These are phyloP conservation scores for Cornus controversa DNA, from an alignment of 148 eudicot genomes.

Conservation along the genomic window DNA sequence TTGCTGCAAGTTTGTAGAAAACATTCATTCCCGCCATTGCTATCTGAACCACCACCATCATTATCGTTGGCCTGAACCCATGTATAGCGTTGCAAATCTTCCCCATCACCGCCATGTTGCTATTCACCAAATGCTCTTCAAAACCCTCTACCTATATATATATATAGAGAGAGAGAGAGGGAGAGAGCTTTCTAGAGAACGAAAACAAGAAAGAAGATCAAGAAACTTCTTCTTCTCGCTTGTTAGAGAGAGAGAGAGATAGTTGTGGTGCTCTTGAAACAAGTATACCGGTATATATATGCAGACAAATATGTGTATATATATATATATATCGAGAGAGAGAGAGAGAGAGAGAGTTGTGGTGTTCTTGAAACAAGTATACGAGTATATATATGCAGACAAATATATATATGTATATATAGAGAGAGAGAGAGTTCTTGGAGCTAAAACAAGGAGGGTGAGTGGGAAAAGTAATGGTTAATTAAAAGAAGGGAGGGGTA, in stretches of 20 bases:
- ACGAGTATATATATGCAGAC: no score
- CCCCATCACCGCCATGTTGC: slow-evolving; percentile 2
- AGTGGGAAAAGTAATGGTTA: background rate
- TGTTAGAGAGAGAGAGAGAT: background rate
- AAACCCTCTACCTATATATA: background rate
- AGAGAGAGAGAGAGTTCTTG: slow-evolving; percentile 17
- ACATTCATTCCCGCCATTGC: slow-evolving; percentile 29
- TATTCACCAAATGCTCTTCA: background rate
- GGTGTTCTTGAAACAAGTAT: background rate
- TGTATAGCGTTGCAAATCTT: slow-evolving; percentile 14
- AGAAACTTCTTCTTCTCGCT: slow-evolving; percentile 3
- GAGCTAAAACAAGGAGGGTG: background rate
- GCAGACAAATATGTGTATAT: no score
- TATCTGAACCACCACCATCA: slow-evolving; percentile 39
- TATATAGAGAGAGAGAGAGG: background rate
- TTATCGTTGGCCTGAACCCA: slow-evolving; percentile 30
- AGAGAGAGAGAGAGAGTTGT: no score
- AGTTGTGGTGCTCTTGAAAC: background rate
- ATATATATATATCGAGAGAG: background rate
- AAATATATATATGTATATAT: background rate
- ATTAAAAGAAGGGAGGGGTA: background rate
- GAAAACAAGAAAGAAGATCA: slow-evolving; percentile 10
- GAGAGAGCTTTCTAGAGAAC: background rate
- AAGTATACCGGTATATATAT: no score
- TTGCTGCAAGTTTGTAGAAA: slow-evolving; percentile 40